phyloP scores from a whole-genome alignment of 164 flowering plant species.

The Piper longum region DNA sequence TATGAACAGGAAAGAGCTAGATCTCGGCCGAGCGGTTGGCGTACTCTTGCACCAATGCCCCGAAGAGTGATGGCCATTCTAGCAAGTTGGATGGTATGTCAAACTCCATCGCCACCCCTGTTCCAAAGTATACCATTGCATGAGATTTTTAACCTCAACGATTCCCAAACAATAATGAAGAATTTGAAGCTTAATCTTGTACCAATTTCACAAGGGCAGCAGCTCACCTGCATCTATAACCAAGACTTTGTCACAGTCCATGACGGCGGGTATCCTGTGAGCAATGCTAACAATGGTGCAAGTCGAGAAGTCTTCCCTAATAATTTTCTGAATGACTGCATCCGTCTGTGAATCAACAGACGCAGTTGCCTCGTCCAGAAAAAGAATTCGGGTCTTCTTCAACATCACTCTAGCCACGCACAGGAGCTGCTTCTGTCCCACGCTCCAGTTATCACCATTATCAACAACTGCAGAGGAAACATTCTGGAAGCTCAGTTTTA shows the following conservation, averaged over 20 bases:
- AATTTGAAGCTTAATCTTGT: too few relatives aligned
- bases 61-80: too few relatives aligned
- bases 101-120: too few relatives aligned
- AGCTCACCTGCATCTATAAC: constrained; percentile 10
- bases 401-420: constrained; percentile 76
- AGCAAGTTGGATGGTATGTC: too few relatives aligned
- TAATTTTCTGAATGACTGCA: constrained; percentile 51
- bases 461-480: constrained; percentile 44
- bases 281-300: constrained; percentile 35
- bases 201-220: too few relatives aligned
- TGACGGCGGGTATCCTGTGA: constrained; percentile 81
- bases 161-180: too few relatives aligned
- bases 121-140: too few relatives aligned
- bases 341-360: constrained; percentile 82
- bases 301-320: constrained; percentile 49
- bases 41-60: too few relatives aligned
- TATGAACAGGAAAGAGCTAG: too few relatives aligned
- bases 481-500: background rate
- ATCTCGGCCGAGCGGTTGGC: too few relatives aligned
- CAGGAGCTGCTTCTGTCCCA: constrained; percentile 74
- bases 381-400: constrained; percentile 52
- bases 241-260: constrained; percentile 82
- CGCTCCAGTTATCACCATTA: constrained; percentile 84
- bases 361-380: constrained; percentile 88
- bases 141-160: too few relatives aligned